Conservation (phyloP, 495 filamentous ascomycete genomes). For the Polyplosphaeria fusca region DNA sequence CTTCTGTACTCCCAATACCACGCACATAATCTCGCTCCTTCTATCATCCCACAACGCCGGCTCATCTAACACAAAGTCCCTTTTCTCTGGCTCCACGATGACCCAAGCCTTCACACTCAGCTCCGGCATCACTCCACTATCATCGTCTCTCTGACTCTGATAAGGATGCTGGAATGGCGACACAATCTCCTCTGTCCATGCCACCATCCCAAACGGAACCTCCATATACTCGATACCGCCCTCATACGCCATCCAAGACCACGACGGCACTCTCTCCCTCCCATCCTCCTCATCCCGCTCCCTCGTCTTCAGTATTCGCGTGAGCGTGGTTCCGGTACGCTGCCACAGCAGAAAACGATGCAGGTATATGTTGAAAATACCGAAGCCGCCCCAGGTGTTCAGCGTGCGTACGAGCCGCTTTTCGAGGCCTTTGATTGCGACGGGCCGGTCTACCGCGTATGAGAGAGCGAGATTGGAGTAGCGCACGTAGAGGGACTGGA, state of each 20-base stretch:
- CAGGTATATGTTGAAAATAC: slow-evolving; percentile 15
- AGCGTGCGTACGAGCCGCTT: slow-evolving; percentile 33
- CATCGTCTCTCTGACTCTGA: not conserved
- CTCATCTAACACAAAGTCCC: slow-evolving; percentile 3
- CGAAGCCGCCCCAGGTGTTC: slow-evolving; percentile 23
- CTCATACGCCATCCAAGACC: slow-evolving; percentile 32
- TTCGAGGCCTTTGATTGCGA: slow-evolving; percentile 40
- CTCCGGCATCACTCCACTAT: not conserved
- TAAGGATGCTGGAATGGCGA: not conserved
- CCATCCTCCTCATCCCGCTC: not conserved
- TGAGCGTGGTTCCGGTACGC: not conserved
- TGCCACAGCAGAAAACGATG: slow-evolving; percentile 24
- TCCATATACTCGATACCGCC: slow-evolving; percentile 24
- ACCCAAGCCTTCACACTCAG: not conserved
- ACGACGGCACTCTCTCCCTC: not conserved
- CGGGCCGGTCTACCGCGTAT: slow-evolving; percentile 28
- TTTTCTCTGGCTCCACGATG: not conserved
- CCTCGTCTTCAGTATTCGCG: not conserved
- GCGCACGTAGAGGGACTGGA: slow-evolving; percentile 35
- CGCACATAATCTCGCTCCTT: no score
- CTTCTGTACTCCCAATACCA: no score
- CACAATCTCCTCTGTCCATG: slow-evolving; percentile 1
- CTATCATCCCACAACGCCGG: no score
- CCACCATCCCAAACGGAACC: not conserved
- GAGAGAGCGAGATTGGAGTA: slow-evolving; percentile 41